Percentiles rank a stretch among this genome's conserved stretches.
phyloP scores from a whole-genome alignment of 2,329 filamentous ascomycete species.

The Aspergillus niger region DNA sequence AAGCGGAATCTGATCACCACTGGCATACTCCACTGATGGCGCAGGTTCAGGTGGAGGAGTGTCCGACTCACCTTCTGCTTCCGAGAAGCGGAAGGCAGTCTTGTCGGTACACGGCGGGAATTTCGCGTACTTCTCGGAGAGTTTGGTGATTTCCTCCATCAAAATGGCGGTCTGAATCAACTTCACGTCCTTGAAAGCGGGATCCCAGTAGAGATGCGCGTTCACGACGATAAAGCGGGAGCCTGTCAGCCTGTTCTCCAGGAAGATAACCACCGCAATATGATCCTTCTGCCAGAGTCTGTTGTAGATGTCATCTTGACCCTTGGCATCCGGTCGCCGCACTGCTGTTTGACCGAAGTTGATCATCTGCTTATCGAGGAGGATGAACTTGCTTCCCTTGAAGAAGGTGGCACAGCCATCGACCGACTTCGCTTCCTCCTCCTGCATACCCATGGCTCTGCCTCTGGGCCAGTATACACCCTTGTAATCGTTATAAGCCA shows the following conservation, averaged over 20 bases:
- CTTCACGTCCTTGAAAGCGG: conserved; percentile 88
- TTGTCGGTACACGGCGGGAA: conserved; percentile 83
- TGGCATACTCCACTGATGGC: conserved; percentile 83
- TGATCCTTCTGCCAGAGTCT: conserved; percentile 98
- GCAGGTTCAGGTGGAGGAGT: conserved; percentile 60
- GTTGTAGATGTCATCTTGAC: conserved; percentile 96
- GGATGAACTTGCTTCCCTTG: conserved; percentile 90
- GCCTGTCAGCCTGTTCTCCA: conserved; percentile 90
- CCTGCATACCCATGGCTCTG: conserved; percentile 86
- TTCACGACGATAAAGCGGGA: conserved; percentile 90
- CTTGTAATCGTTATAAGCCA: conserved; percentile 87
- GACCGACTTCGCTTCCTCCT: conserved; percentile 83
- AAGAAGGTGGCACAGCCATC: conserved; percentile 97
- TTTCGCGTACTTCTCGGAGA: conserved; percentile 81
- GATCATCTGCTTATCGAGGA: conserved; percentile 91
- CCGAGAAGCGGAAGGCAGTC: conserved; percentile 53
- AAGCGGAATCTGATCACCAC: conserved; percentile 83
- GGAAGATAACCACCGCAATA: conserved; percentile 86
- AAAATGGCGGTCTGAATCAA: conserved; percentile 92
- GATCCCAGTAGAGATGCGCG: conserved; percentile 94
- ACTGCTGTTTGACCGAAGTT: conserved; percentile 92
- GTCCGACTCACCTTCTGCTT: conserved; percentile 50
- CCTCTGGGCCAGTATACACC: conserved; percentile 91
- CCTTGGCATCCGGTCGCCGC: conserved; percentile 94
- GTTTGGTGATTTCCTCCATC: conserved; percentile 85